phyloP scores from a whole-genome alignment of 495 filamentous ascomycete species.

The Rusavskia elegans region DNA sequence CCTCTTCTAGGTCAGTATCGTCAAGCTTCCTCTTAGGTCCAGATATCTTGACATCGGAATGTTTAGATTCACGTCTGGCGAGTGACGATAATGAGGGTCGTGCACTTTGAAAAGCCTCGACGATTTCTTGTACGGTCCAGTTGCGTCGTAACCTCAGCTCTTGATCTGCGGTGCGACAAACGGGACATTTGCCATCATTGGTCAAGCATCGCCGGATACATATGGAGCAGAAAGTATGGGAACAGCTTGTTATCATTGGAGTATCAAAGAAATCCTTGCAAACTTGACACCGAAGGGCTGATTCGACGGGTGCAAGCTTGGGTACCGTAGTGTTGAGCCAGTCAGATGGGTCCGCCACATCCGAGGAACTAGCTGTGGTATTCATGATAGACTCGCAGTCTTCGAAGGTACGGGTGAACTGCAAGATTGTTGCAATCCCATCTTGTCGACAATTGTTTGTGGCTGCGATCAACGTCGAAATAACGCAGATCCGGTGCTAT shows the following conservation, averaged over 20 bases:
- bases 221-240: conserved; percentile 90
- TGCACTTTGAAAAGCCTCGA: conserved; percentile 57
- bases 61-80: not conserved
- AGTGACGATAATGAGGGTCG: conserved; percentile 46
- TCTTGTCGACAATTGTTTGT: not conserved
- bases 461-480: no score
- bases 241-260: conserved; percentile 87
- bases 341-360: conserved; percentile 80
- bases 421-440: not conserved
- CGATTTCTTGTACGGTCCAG: conserved; percentile 65
- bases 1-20: conserved; percentile 30
- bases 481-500: no score
- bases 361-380: conserved; percentile 20
- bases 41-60: conserved; percentile 10
- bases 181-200: conserved; percentile 69
- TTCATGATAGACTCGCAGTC: not conserved
- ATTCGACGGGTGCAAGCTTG: conserved; percentile 59
- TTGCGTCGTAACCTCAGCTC: conserved; percentile 74
- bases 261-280: conserved; percentile 95
- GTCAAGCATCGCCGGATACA: conserved; percentile 80
- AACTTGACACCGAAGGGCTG: conserved; percentile 80
- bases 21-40: conserved; percentile 33
- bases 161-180: conserved; percentile 62
- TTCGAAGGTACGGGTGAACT: not conserved
- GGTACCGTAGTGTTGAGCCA: conserved; percentile 73